Evolutionary conservation across 2,329 filamentous ascomycete species (phyloP).

Genomic region (Fusarium buxicola): DNA sequence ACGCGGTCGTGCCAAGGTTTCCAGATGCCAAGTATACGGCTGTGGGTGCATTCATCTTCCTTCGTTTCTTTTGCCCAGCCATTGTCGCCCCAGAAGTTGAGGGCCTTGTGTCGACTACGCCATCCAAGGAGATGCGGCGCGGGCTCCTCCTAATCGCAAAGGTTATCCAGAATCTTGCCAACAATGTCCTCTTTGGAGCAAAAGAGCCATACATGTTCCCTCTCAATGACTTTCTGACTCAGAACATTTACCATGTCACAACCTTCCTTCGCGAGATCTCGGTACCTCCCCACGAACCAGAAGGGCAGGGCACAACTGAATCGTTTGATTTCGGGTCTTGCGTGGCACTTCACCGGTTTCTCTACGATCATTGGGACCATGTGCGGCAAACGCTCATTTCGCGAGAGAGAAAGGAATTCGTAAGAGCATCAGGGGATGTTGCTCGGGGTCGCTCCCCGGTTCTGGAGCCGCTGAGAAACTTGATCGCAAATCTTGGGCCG

Average conservation of each 20-base stretch:
- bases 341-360: constrained; percentile 74
- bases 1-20: constrained; percentile 72
- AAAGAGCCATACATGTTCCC: constrained; percentile 81
- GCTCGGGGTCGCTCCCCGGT: constrained; percentile 65
- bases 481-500: constrained; percentile 75
- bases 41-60: constrained; percentile 77
- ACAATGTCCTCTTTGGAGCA: constrained; percentile 77
- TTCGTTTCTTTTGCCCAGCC: constrained; percentile 78
- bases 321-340: constrained; percentile 78
- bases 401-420: constrained; percentile 67
- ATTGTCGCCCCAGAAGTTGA: constrained; percentile 78
- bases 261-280: constrained; percentile 76
- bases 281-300: constrained; percentile 62
- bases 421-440: constrained; percentile 66
- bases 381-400: constrained; percentile 72
- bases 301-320: constrained; percentile 57
- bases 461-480: constrained; percentile 69
- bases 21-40: constrained; percentile 78
- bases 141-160: constrained; percentile 77
- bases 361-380: constrained; percentile 79
- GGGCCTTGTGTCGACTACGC: constrained; percentile 69
- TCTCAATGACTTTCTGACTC: constrained; percentile 74
- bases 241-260: constrained; percentile 76
- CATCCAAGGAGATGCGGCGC: constrained; percentile 76
- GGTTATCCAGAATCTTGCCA: constrained; percentile 77